Evolutionary conservation across 768 basidiomycete genomes (phyloP), one percentile per base, ranked within the genome.

Genomic region (Tylopilus plumbeoviolaceoides): DNA sequence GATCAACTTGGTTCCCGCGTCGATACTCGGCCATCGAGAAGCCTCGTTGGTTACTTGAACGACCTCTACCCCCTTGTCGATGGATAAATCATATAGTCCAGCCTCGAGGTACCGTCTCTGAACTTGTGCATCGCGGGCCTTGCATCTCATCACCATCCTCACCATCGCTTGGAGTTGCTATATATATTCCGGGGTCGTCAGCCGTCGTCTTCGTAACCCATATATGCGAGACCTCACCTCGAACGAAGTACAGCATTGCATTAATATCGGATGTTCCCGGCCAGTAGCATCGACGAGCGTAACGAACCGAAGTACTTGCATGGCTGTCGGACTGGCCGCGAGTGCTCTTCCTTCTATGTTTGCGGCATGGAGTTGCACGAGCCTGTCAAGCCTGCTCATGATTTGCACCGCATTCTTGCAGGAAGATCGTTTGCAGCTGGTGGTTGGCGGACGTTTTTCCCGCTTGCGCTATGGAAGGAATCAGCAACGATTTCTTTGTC

Each of bases 221-320:
- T n/a, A n/a, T 14, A 7, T 38, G 1, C n/a, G n/a, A 7, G 28
- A 11, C 1, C 55, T 31, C 38, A 63, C 64, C 59, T 68, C 58
- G 6, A 66, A 66, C 33, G 61, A 66, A 3, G 59, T 36, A 38
- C 64, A 66, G 41, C 56, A 57, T 18, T 68, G 56, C 59, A 68
- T 52, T 20, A 47, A 39, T 55, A 66, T 63, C 23, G 58, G 61
- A 39, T 66, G 64, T 21, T 58, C 50, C 18, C 66, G 55, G 43
- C 64, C 66, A 7, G 66, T 66, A 1, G 59, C 64, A 25, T 66
- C 66, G 28, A 66, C 25, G 33, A 68, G 56, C 25, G 59, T 66
- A 6, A 59, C 61, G 36, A 56, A 65, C 1, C 51, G 54, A 23
- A 64, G 51, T 0, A 66, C 49, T 27, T 61, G 66, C 43, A 35